These are phyloP conservation scores for Ilyonectria mors-panacis DNA, from an alignment of 2,329 filamentous ascomycete species.

Conservation along the genomic window DNA sequence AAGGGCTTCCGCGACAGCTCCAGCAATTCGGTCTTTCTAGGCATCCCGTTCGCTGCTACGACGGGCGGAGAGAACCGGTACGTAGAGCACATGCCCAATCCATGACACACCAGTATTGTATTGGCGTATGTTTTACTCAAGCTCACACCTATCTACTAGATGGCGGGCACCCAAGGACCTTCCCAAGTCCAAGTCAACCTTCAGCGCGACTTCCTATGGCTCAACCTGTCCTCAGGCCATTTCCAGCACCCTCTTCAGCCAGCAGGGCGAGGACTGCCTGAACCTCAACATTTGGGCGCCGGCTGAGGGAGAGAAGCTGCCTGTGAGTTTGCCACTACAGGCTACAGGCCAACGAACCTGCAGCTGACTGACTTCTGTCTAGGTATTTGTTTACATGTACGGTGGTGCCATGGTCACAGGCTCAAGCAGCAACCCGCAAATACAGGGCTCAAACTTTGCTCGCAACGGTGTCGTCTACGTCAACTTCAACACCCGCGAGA, in stretches of 20 bases:
- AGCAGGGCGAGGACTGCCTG: slow-evolving; percentile 58
- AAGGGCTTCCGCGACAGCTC: slow-evolving; percentile 55
- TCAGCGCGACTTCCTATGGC: slow-evolving; percentile 38
- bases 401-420: slow-evolving; percentile 53
- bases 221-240: slow-evolving; percentile 45
- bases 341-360: no score
- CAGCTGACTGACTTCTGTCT: background rate
- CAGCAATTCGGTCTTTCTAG: slow-evolving; percentile 54
- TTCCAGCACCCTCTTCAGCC: slow-evolving; percentile 31
- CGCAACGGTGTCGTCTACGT: slow-evolving; percentile 55
- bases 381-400: slow-evolving; percentile 59
- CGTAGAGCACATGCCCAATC: background rate
- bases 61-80: slow-evolving; percentile 57
- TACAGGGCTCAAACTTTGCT: slow-evolving; percentile 55
- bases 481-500: slow-evolving; percentile 59
- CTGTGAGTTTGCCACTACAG: slow-evolving; percentile 38
- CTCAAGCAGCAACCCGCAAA: slow-evolving; percentile 57
- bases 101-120: background rate
- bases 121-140: background rate
- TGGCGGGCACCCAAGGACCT: slow-evolving; percentile 42
- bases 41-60: slow-evolving; percentile 57
- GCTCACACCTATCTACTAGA: slow-evolving; percentile 30
- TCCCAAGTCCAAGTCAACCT: slow-evolving; percentile 27
- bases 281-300: slow-evolving; percentile 59
- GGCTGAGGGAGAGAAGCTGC: slow-evolving; percentile 43